Percentiles rank a stretch among this genome's conserved stretches.
These are phyloP conservation scores for Podosphaera xanthii DNA, from an alignment of 2,329 filamentous ascomycete species.

Conservation along the genomic window DNA sequence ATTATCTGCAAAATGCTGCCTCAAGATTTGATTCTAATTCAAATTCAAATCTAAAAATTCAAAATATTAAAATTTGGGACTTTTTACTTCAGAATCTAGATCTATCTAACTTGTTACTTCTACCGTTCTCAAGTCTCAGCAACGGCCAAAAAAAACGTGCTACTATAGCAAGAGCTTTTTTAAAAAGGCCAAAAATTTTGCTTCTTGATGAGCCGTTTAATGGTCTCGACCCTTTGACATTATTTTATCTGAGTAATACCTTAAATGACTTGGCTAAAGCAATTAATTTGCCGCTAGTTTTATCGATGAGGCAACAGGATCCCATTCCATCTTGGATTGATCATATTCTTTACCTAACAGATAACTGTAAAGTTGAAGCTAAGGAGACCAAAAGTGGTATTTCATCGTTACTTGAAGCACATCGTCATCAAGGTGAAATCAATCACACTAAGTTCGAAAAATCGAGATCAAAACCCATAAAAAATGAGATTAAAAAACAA, in stretches of 20 bases:
- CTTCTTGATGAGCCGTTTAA: no score
- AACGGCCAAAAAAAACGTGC: constrained; percentile 81
- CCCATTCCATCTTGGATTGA: constrained; percentile 77
- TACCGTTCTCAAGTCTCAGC: constrained; percentile 75
- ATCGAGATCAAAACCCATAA: constrained; percentile 3
- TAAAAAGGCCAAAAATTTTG: constrained; percentile 44
- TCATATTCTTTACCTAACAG: constrained; percentile 51
- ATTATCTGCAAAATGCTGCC: constrained; percentile 46
- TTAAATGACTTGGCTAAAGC: constrained; percentile 43
- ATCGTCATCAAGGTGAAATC: constrained; percentile 10
- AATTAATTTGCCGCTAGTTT: constrained; percentile 45
- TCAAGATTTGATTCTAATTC: constrained; percentile 60
- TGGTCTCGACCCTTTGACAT: no score
- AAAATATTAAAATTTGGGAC: constrained; percentile 29
- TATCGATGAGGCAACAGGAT: constrained; percentile 69
- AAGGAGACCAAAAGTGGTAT: constrained; percentile 33
- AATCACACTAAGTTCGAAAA: constrained; percentile 13
- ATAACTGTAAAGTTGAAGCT: constrained; percentile 38
- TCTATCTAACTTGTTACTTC: constrained; percentile 43
- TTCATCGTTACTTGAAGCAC: not conserved
- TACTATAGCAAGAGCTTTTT: constrained; percentile 66
- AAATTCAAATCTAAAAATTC: constrained; percentile 26
- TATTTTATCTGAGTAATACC: constrained; percentile 50
- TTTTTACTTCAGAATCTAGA: constrained; percentile 46
- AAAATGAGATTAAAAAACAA: not conserved